These are phyloP conservation scores for Aplosporella prunicola DNA, from an alignment of 2,329 filamentous ascomycete genomes.

Conservation along the genomic window DNA sequence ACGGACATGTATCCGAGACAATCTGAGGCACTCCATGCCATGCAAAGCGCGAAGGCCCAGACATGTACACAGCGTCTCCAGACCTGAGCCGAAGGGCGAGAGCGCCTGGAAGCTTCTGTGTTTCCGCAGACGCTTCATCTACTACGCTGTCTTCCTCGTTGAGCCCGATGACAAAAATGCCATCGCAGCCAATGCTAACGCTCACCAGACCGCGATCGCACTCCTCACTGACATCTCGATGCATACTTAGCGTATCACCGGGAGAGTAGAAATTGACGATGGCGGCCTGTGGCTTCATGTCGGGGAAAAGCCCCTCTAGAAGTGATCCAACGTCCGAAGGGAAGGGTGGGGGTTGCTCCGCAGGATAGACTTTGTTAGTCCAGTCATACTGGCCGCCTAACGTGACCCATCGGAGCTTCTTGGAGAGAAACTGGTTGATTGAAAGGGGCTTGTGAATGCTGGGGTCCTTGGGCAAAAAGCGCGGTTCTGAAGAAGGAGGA, in stretches of 20 bases:
- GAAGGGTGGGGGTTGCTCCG: constrained; percentile 58
- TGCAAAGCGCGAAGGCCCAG: constrained; percentile 67
- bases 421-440: constrained; percentile 60
- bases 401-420: constrained; percentile 85
- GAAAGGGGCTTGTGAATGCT: constrained; percentile 64
- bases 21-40: constrained; percentile 96
- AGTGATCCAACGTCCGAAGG: constrained; percentile 62
- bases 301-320: constrained; percentile 61
- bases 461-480: constrained; percentile 54
- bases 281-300: constrained; percentile 73
- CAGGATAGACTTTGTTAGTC: constrained; percentile 76
- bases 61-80: constrained; percentile 89
- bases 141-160: no score
- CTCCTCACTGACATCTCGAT: constrained; percentile 86
- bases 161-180: constrained; percentile 74
- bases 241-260: constrained; percentile 82
- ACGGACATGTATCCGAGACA: constrained; percentile 67
- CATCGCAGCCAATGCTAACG: constrained; percentile 82
- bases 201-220: constrained; percentile 71
- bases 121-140: constrained; percentile 14
- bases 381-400: constrained; percentile 95
- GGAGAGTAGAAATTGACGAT: constrained; percentile 92
- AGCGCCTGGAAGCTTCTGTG: constrained; percentile 17
- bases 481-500: constrained; percentile 11
- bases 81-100: constrained; percentile 62